Conservation (phyloP, 305 asterid species). For the Fraxinus greggii region DNA sequence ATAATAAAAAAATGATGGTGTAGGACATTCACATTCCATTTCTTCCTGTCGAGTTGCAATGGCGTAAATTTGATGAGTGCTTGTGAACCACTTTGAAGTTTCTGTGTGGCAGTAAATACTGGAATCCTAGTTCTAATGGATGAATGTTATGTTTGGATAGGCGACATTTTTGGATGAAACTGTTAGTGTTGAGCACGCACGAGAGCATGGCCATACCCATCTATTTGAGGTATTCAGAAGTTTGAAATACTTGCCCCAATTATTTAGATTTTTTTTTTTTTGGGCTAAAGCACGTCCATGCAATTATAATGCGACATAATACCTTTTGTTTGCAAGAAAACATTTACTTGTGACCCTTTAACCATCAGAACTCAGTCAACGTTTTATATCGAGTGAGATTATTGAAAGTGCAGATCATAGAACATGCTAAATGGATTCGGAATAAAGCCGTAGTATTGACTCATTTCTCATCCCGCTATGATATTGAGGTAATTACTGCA, state of each 20-base stretch:
- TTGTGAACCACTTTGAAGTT: neutral
- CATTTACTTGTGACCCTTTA: neutral
- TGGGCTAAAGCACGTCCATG: neutral
- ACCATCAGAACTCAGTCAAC: neutral
- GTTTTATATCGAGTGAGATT: neutral
- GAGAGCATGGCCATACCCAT: slow-evolving; percentile 94
- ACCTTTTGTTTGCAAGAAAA: slow-evolving; percentile 9
- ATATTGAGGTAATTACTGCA: slow-evolving; percentile 60
- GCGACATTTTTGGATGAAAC: slow-evolving; percentile 90
- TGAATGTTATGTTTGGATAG: slow-evolving; percentile 41
- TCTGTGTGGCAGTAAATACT: neutral
- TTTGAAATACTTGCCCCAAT: neutral
- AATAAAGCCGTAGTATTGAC: slow-evolving; percentile 70
- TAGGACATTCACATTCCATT: neutral
- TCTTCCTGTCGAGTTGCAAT: neutral
- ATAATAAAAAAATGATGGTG: neutral
- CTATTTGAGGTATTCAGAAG: slow-evolving; percentile 60
- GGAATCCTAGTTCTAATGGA: neutral
- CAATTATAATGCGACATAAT: neutral
- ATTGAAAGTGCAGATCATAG: slow-evolving; percentile 63
- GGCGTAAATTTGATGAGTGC: neutral
- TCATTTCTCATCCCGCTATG: slow-evolving; percentile 94
- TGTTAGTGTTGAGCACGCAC: slow-evolving; percentile 69
- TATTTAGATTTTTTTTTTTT: neutral
- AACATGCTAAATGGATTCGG: slow-evolving; percentile 84